Percentiles rank a stretch among this genome's conserved stretches.
phyloP scores from a whole-genome alignment of 768 basidiomycete genomes.

The Sporobolomyces roseus region DNA sequence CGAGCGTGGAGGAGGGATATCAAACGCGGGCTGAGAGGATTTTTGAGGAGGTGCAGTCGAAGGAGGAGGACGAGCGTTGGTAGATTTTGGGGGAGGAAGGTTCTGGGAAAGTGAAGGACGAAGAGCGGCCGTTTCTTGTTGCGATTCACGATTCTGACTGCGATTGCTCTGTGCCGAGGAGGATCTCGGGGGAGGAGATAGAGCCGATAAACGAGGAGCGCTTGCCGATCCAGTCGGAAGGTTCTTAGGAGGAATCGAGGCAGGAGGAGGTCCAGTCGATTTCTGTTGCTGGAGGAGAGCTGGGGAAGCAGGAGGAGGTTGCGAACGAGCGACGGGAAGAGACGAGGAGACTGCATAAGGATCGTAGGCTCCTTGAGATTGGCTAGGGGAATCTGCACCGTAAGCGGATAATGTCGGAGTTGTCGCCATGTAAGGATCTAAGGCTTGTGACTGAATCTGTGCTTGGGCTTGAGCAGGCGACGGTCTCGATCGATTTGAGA shows the following conservation, averaged over 20 bases:
- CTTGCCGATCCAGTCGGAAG: too few species aligned
- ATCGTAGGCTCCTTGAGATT: neutral
- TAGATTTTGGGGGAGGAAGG: constrained; percentile 27
- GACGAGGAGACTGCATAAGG: constrained; percentile 13
- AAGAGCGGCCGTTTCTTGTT: too few species aligned
- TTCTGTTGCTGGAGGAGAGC: constrained; percentile 15
- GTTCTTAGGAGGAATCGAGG: too few species aligned
- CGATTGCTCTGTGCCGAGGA: too few species aligned
- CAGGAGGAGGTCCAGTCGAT: neutral
- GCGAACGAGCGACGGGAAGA: neutral
- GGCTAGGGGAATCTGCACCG: too few species aligned
- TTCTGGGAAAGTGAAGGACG: neutral
- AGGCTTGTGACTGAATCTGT: neutral
- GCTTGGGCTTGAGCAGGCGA: constrained; percentile 9
- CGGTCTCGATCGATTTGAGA: constrained; percentile 13
- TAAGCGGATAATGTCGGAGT: too few species aligned
- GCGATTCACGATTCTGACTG: too few species aligned
- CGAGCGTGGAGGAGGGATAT: constrained; percentile 25
- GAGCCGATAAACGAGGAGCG: too few species aligned
- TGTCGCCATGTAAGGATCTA: too few species aligned
- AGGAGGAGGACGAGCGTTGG: too few species aligned
- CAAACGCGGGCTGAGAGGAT: constrained; percentile 29
- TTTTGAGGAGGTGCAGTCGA: constrained; percentile 4
- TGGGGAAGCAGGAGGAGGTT: neutral
- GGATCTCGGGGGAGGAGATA: too few species aligned